Conservation (phyloP, 345 rosid species). For the Diplotaxis tenuifolia region DNA sequence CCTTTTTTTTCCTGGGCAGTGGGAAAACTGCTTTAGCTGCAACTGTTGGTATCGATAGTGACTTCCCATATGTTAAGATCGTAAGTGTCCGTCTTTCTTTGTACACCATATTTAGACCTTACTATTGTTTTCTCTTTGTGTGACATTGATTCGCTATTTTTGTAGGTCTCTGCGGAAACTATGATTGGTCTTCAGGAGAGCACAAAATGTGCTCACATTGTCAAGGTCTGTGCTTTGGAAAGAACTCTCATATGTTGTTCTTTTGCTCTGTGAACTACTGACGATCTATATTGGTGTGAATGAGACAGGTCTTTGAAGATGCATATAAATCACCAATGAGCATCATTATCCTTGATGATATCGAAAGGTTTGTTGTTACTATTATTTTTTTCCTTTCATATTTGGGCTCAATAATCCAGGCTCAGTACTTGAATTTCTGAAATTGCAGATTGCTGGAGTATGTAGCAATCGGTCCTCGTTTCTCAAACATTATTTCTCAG, state of each 20-base stretch:
- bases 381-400: not conserved
- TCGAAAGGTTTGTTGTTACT: conserved; percentile 66
- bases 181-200: conserved; percentile 97
- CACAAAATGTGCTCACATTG: conserved; percentile 92
- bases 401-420: not conserved
- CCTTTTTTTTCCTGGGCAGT: conserved; percentile 44
- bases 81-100: conserved; percentile 47
- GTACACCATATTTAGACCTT: not conserved
- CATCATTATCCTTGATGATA: conserved; percentile 92
- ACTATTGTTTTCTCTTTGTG: conserved; percentile 8
- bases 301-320: conserved; percentile 86
- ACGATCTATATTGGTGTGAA: conserved; percentile 6
- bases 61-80: conserved; percentile 95
- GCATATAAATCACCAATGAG: conserved; percentile 97
- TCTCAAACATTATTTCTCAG: conserved; percentile 85
- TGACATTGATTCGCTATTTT: conserved; percentile 19
- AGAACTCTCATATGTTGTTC: not conserved
- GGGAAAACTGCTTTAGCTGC: conserved; percentile 98
- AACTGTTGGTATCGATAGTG: conserved; percentile 91
- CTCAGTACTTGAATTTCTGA: conserved; percentile 6
- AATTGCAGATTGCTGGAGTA: conserved; percentile 83
- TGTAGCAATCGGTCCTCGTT: conserved; percentile 94
- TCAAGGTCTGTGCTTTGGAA: conserved; percentile 59
- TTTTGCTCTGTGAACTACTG: not conserved
- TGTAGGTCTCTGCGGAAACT: conserved; percentile 86